Conservation (phyloP, 225 moss, liverwort and hornwort genomes). For the Bryoerythrophyllum caledonicum region DNA sequence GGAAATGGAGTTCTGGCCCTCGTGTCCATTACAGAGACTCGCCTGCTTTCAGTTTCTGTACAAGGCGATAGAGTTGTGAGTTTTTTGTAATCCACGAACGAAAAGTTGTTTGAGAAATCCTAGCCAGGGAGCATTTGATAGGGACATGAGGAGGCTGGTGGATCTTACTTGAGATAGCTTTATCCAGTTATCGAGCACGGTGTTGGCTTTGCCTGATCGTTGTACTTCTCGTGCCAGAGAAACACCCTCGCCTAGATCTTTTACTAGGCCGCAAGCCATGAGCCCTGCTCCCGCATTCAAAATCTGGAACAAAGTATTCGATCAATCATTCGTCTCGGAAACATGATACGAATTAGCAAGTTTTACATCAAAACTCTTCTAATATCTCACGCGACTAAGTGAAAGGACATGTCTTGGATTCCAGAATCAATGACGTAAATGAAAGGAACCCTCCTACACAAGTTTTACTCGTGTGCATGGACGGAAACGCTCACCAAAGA, state of each 20-base stretch:
- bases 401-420: not conserved
- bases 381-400: not conserved
- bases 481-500: slow-evolving; percentile 59
- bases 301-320: slow-evolving; percentile 40
- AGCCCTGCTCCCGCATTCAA: slow-evolving; percentile 98
- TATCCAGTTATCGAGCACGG: slow-evolving; percentile 84
- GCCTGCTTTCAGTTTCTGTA: slow-evolving; percentile 51
- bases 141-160: slow-evolving; percentile 7
- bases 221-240: slow-evolving; percentile 77
- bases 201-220: slow-evolving; percentile 79
- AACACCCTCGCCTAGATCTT: slow-evolving; percentile 78
- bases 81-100: not conserved
- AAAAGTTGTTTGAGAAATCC: not conserved
- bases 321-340: not conserved
- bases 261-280: slow-evolving; percentile 82
- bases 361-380: not conserved
- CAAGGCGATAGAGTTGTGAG: slow-evolving; percentile 15
- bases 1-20: not conserved
- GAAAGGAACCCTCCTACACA: not conserved
- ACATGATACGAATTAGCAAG: not conserved
- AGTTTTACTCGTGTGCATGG: slow-evolving; percentile 4
- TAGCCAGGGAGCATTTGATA: not conserved
- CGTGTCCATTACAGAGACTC: slow-evolving; percentile 25
- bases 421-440: not conserved
- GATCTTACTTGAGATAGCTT: slow-evolving; percentile 72